Evolutionary conservation across 2,329 filamentous ascomycete species (phyloP), one percentile per base, ranked within the genome.

Genomic region (Fusarium chlamydosporum): DNA sequence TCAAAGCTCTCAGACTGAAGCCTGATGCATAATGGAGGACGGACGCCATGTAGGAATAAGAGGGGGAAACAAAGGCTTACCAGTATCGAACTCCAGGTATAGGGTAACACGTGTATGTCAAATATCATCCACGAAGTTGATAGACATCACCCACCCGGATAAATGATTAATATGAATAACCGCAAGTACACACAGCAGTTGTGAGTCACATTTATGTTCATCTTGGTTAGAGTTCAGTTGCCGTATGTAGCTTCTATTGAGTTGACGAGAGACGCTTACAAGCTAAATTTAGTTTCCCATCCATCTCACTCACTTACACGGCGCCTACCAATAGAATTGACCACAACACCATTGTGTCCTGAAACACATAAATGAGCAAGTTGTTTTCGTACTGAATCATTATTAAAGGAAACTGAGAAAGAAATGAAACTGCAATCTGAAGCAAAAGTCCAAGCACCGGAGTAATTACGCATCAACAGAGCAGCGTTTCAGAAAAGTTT

Each of bases 401-500:
- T 4, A 31, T 4, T 4, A 31, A 6, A 27, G 27, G 47, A 9
- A 18, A 27, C 12, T 11, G 7, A 29, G 42, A 47, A n/a, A 35
- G 7, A 26, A 34, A 38, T 23, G 15, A 48, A 57, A 63, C 15
- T n/a, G 58, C 20, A n/a, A 34, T 27, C 20, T 18, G 16, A 47
- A 34, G n/a, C 20, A 29, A 27, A 31, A 38, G 31, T 18, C 52
- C 34, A 58, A 59, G 46, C 37, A 34, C 33, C 60, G 60, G 61
- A 60, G 23, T 33, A 66, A 69, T 57, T 51, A 26, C 11, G 34
- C 38, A 20, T 31, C 57, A 51, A 33, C 41, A 50, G 7, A 16
- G 47, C 23, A 40, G 20, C 16, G 70, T 71, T 66, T 60, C 69
- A 71, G 54, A 59, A 62, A 48, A 56, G 51, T 72, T 71, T 65